Evolutionary conservation across 2,329 filamentous ascomycete species (phyloP).

Genomic region (Nigrospora osmanthi): DNA sequence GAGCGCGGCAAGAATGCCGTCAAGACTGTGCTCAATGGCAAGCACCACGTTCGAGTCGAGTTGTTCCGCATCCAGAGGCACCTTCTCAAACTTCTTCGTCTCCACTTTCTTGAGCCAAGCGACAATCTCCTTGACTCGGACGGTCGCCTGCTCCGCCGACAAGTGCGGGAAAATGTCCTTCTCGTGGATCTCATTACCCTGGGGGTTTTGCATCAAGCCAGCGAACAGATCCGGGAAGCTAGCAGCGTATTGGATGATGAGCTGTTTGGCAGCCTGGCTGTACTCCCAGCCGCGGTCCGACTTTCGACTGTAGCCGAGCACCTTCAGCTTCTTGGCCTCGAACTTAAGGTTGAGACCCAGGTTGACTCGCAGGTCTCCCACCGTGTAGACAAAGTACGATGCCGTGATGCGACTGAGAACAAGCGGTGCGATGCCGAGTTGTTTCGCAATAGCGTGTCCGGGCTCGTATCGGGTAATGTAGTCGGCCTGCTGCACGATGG

Average conservation of each 20-base stretch:
- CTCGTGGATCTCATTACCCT: constrained; percentile 75
- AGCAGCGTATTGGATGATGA: constrained; percentile 85
- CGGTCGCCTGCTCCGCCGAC: constrained; percentile 18
- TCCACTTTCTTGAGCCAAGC: constrained; percentile 89
- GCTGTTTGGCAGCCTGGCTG: constrained; percentile 70
- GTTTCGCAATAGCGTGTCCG: constrained; percentile 80
- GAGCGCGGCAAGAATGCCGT: constrained; percentile 31
- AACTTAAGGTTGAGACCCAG: constrained; percentile 95
- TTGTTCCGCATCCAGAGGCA: constrained; percentile 94
- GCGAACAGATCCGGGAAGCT: constrained; percentile 94
- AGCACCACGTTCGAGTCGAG: constrained; percentile 86
- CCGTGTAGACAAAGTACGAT: constrained; percentile 73
- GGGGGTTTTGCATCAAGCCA: constrained; percentile 76
- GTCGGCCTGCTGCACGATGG: constrained; percentile 65
- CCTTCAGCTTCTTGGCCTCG: constrained; percentile 89
- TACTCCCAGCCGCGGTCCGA: constrained; percentile 90
- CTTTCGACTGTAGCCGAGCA: constrained; percentile 89
- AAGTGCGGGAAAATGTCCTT: constrained; percentile 66
- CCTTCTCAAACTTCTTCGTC: constrained; percentile 85
- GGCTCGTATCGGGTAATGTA: constrained; percentile 69
- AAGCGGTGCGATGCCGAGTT: constrained; percentile 74
- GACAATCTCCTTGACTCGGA: constrained; percentile 86
- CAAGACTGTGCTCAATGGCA: constrained; percentile 69
- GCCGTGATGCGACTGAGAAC: constrained; percentile 94
- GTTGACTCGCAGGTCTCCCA: constrained; percentile 79